phyloP scores from a whole-genome alignment of 2,329 filamentous ascomycete genomes.

The Talaromyces sp. region DNA sequence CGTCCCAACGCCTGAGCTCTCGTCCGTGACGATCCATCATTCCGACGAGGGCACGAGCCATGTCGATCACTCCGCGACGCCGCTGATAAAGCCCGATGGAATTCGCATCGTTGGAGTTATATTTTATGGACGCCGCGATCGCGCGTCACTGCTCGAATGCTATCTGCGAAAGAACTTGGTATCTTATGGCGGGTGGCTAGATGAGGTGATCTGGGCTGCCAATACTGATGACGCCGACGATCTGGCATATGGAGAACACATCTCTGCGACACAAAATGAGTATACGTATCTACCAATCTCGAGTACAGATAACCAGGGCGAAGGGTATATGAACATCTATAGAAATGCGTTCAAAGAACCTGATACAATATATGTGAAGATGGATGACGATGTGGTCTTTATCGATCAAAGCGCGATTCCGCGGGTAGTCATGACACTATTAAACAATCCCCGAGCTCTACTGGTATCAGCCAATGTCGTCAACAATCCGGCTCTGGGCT shows the following conservation, averaged over 20 bases:
- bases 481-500: constrained; percentile 17
- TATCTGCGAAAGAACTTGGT: constrained; percentile 15
- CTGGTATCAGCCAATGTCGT: constrained; percentile 18
- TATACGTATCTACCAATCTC: constrained; percentile 12
- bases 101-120: constrained; percentile 15
- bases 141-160: constrained; percentile 17
- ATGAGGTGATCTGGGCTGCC: constrained; percentile 17
- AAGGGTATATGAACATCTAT: constrained; percentile 14
- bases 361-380: constrained; percentile 17
- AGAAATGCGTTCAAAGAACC: constrained; percentile 13
- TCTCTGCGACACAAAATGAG: constrained; percentile 11
- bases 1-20: constrained; percentile 4
- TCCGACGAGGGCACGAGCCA: constrained; percentile 17
- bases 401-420: constrained; percentile 19
- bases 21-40: constrained; percentile 16
- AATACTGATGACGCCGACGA: constrained; percentile 17
- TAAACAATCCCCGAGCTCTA: constrained; percentile 15
- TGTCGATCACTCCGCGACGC: constrained; percentile 16
- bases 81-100: constrained; percentile 15
- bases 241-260: constrained; percentile 15
- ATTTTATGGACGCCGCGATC: constrained; percentile 18
- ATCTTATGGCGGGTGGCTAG: constrained; percentile 16
- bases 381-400: constrained; percentile 19
- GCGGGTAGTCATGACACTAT: constrained; percentile 11
- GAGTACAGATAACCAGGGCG: background rate